phyloP scores from a whole-genome alignment of 192 early-diverging fungal species.

The Coemansia sp. region DNA sequence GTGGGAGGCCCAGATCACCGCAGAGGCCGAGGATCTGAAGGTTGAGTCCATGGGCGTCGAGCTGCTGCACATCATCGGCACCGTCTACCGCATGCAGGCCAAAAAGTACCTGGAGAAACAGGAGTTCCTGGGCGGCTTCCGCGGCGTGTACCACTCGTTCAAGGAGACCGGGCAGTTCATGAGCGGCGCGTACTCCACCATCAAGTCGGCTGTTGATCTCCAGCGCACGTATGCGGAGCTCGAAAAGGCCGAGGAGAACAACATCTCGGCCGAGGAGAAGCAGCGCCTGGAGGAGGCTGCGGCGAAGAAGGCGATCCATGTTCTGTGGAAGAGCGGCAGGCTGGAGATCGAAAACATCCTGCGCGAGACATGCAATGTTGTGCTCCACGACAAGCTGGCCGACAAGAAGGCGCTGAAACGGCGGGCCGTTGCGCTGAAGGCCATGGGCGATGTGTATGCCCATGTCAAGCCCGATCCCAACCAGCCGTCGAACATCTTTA shows the following conservation, averaged over 20 bases:
- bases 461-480: slow-evolving; percentile 65
- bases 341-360: slow-evolving; percentile 93
- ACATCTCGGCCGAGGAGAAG: slow-evolving; percentile 66
- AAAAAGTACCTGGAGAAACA: slow-evolving; percentile 76
- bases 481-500: slow-evolving; percentile 42
- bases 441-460: slow-evolving; percentile 85
- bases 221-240: slow-evolving; percentile 89
- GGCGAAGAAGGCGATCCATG: slow-evolving; percentile 81
- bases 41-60: slow-evolving; percentile 91
- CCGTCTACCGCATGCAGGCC: slow-evolving; percentile 86
- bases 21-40: slow-evolving; percentile 89
- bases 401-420: slow-evolving; percentile 60
- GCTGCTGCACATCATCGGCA: slow-evolving; percentile 90
- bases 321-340: slow-evolving; percentile 91
- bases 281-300: slow-evolving; percentile 68
- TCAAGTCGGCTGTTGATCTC: slow-evolving; percentile 90
- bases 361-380: slow-evolving; percentile 87
- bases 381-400: slow-evolving; percentile 69
- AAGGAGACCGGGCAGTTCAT: slow-evolving; percentile 93
- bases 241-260: slow-evolving; percentile 87
- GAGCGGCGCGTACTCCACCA: slow-evolving; percentile 85
- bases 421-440: slow-evolving; percentile 78
- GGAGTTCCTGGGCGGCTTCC: slow-evolving; percentile 70
- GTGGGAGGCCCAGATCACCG: slow-evolving; percentile 67
- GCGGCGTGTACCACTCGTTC: slow-evolving; percentile 68